Conservation (phyloP, 306 rosid genomes). For the Prinsepia uniflora region DNA sequence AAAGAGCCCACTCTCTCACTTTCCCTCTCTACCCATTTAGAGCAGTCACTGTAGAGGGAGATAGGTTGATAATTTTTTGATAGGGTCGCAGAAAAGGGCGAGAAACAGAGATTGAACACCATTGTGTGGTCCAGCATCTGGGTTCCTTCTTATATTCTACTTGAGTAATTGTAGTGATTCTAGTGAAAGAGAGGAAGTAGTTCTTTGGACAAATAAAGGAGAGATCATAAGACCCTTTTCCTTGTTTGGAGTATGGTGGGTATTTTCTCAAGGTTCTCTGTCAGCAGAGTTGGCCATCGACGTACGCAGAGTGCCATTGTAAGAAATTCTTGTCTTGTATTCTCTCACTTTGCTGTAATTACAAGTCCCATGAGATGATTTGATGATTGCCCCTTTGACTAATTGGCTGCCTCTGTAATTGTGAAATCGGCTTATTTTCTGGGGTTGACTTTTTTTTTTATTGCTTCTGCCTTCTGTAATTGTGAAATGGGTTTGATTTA, state of each 20-base stretch:
- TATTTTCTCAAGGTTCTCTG: conserved; percentile 83
- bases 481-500: conserved; percentile 16
- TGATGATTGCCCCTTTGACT: conserved; percentile 6
- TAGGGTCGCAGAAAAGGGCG: background rate
- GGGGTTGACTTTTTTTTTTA: conserved; percentile 32
- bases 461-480: conserved; percentile 13
- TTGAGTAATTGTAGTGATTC: too few relatives aligned
- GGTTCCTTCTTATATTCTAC: background rate
- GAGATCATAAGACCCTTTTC: conserved; percentile 8
- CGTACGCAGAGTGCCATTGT: conserved; percentile 93
- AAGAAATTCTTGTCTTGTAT: conserved; percentile 26
- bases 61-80: conserved; percentile 2
- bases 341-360: background rate
- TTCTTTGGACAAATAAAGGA: background rate
- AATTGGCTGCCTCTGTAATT: background rate
- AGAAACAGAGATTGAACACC: conserved; percentile 4
- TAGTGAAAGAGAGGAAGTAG: background rate
- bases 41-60: background rate
- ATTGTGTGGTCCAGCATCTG: conserved; percentile 8
- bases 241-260: conserved; percentile 63
- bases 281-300: conserved; percentile 66
- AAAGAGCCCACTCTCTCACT: background rate
- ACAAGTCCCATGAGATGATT: background rate
- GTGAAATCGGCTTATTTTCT: conserved; percentile 27
- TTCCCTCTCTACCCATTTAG: background rate